Percentiles rank a stretch among this genome's conserved stretches.
Conservation (phyloP, 169 alveolate species). For the Theileria parva region DNA sequence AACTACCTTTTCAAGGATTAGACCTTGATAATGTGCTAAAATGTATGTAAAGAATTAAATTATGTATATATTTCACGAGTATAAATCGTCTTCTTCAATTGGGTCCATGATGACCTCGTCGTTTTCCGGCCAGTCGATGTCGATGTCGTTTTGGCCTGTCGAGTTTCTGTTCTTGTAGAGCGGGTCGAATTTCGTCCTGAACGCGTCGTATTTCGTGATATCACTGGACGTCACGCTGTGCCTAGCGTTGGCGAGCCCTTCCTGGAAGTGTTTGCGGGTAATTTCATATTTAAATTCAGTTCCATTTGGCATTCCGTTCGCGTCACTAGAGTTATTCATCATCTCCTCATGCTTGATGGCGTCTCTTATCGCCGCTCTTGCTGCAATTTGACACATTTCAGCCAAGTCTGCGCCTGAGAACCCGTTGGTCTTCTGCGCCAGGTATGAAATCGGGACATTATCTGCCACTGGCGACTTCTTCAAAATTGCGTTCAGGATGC, state of each 20-base stretch:
- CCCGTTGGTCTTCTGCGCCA: slow-evolving; percentile 98
- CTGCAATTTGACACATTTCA: slow-evolving; percentile 98
- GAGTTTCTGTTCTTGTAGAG: slow-evolving; percentile 91
- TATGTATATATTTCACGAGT: slow-evolving; percentile 50
- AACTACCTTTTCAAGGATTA: slow-evolving; percentile 20
- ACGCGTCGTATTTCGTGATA: slow-evolving; percentile 91
- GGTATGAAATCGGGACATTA: slow-evolving; percentile 94
- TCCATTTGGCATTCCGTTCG: slow-evolving; percentile 33
- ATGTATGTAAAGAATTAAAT: background rate
- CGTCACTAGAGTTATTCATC: slow-evolving; percentile 15
- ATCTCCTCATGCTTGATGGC: slow-evolving; percentile 85
- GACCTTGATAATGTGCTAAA: background rate
- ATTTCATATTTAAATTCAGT: slow-evolving; percentile 91
- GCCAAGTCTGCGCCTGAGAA: slow-evolving; percentile 99
- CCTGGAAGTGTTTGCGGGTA: slow-evolving; percentile 97
- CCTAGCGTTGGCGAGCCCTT: slow-evolving; percentile 97
- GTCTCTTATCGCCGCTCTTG: slow-evolving; percentile 99
- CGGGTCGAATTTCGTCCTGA: slow-evolving; percentile 98
- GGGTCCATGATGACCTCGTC: slow-evolving; percentile 61
- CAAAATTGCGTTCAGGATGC: slow-evolving; percentile 92
- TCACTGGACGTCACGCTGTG: slow-evolving; percentile 94
- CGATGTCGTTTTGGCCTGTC: slow-evolving; percentile 82
- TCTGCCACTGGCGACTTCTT: slow-evolving; percentile 97
- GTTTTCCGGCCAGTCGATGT: slow-evolving; percentile 92
- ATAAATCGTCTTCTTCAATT: slow-evolving; percentile 75